Base-by-base conservation (phyloP, 1,139 yeast genomes). In the Scheffersomyces lignicola region DNA sequence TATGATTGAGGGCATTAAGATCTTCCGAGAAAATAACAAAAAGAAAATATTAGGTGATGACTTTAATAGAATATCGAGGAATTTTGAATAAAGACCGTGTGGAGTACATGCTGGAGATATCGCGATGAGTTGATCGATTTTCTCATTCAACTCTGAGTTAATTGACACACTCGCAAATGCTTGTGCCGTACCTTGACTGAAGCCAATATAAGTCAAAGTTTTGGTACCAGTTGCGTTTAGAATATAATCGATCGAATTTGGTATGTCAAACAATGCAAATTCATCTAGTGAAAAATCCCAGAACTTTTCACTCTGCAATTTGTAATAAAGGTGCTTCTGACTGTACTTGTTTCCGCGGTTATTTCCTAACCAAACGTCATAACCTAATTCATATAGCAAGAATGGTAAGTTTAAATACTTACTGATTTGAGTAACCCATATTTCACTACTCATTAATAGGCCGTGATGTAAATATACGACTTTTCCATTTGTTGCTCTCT, bases 21-120 rank as follows among this genome's bases (percentile, higher is more conserved):
- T 79, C 45, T 76, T 75, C 37, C 81, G 69, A 7, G 96, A 95
- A 58, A 90, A 90, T 28, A 88, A 62, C 32, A 83, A 57, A 53
- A 75, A 89, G 51, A 90, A 70, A 28, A 88, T 60, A 36, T 80
- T 73, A 2, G 97, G 97, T 2, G 89, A 80, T 6, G 95, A 76
- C 50, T 86, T 82, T 45, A 86, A 76, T 29, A 90, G 67, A 0
- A 89, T 73, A 53, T 88, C 95, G 23, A 87, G 80, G 38, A 89
- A 65, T 52, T 76, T 73, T 45, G 90, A 85, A 42, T 83, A 80
- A 16, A 90, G 66, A 1, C 95, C 94, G 34, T 80, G 85, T 0
- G 97, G 97, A 0, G 97, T 87, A 62, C 95, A 85, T 1, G 97
- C 97, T 1, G 97, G 97, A 0, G 96, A 86, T 27, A 87, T 73